A percentile compares a stretch with the other conserved stretches of the same genome.
Evolutionary conservation across 371 early-diverging fungal genomes (phyloP).

Genomic region (Mortierella sp.): DNA sequence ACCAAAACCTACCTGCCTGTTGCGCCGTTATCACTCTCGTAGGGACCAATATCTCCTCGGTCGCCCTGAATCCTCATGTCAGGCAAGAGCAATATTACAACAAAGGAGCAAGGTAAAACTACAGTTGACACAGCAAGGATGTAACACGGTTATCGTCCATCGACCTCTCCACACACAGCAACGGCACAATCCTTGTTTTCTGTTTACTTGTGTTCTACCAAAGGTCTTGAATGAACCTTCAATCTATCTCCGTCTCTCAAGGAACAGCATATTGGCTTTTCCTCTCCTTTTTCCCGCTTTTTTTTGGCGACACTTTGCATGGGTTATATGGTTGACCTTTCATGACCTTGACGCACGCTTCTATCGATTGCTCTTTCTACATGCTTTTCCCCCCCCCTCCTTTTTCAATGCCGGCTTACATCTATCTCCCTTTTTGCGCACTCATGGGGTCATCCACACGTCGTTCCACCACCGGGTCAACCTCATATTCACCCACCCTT

Average conservation of each 20-base stretch:
- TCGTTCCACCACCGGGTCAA: background rate
- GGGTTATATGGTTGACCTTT: background rate
- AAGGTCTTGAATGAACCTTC: background rate
- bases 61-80: constrained; percentile 54
- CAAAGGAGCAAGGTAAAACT: constrained; percentile 49
- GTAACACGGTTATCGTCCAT: background rate
- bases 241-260: constrained; percentile 1
- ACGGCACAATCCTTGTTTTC: background rate
- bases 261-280: background rate
- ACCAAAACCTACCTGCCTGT: background rate
- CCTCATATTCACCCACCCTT: constrained; percentile 2
- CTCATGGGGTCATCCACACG: background rate
- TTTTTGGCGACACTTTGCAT: background rate
- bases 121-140: background rate
- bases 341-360: constrained; percentile 7
- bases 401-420: background rate
- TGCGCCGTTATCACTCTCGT: background rate
- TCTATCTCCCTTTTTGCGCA: background rate
- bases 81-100: constrained; percentile 44
- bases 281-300: constrained; percentile 7
- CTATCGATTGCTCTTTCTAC: constrained; percentile 2
- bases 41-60: constrained; percentile 35
- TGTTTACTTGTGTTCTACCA: constrained; percentile 10
- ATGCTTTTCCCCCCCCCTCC: background rate
- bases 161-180: background rate